Percentiles rank a stretch among this genome's conserved stretches.
phyloP scores from a whole-genome alignment of 768 basidiomycete species.

The Pleurotus tuoliensis region DNA sequence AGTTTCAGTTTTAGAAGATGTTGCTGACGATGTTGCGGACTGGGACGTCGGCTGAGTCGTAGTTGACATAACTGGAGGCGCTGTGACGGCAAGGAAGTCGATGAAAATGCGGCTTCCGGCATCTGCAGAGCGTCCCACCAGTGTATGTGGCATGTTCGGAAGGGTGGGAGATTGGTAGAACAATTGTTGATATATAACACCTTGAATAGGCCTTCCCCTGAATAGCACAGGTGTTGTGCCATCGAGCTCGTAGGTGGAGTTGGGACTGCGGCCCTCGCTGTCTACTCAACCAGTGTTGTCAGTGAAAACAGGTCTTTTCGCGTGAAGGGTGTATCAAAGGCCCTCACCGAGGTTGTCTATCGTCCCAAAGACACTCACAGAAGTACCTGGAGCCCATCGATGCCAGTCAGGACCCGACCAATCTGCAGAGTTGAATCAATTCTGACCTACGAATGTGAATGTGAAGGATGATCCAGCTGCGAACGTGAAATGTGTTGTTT shows the following conservation, averaged over 20 bases:
- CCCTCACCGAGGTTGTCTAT: background rate
- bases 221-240: background rate
- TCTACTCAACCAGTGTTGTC: too few species aligned
- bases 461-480: background rate
- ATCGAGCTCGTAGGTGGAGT: background rate
- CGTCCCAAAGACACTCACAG: constrained; percentile 1
- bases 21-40: background rate
- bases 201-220: background rate
- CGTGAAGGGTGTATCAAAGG: too few species aligned
- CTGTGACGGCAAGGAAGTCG: background rate
- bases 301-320: too few species aligned
- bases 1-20: background rate
- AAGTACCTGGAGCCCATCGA: background rate
- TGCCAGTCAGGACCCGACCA: too few species aligned
- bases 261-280: background rate
- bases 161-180: constrained; percentile 1
- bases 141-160: background rate
- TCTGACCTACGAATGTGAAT: background rate
- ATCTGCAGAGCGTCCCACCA: background rate
- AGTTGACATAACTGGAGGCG: background rate
- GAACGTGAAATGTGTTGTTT: background rate
- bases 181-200: background rate
- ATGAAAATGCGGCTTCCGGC: background rate
- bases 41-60: background rate
- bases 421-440: background rate